Percentiles rank a stretch among this genome's conserved stretches.
These are phyloP conservation scores for Gaeumannomyces tritici DNA, from an alignment of 2,329 filamentous ascomycete species.

Conservation along the genomic window DNA sequence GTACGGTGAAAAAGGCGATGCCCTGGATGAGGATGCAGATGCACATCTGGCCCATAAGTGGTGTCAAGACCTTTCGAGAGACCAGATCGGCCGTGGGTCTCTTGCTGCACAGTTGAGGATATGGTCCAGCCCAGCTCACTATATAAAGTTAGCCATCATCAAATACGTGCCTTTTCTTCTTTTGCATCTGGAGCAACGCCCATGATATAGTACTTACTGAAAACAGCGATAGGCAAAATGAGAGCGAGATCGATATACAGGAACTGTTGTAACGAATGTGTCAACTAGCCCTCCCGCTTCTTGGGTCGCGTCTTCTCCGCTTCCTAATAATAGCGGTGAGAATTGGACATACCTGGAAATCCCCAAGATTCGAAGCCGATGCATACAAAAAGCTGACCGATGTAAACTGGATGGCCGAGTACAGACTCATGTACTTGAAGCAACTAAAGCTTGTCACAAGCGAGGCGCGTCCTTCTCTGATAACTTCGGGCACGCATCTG, in stretches of 20 bases:
- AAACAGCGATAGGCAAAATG: conserved; percentile 92
- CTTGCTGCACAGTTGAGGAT: conserved; percentile 67
- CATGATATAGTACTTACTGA: conserved; percentile 51
- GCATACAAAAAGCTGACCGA: conserved; percentile 95
- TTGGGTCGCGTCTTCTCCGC: background rate
- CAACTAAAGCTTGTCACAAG: conserved; percentile 98
- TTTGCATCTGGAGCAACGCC: background rate
- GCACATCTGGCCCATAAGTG: conserved; percentile 78
- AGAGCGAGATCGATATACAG: conserved; percentile 88
- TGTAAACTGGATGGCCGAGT: conserved; percentile 98
- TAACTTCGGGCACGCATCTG: conserved; percentile 86
- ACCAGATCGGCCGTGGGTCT: conserved; percentile 87
- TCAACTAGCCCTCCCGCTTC: background rate
- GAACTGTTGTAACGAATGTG: conserved; percentile 40
- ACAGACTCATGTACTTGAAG: conserved; percentile 99
- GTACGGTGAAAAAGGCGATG: conserved; percentile 63
- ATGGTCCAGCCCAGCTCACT: conserved; percentile 93
- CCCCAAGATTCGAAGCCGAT: conserved; percentile 85
- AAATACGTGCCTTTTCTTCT: conserved; percentile 3
- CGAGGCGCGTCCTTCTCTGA: conserved; percentile 85
- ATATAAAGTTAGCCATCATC: background rate
- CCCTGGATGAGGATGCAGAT: conserved; percentile 73
- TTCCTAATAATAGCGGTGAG: background rate
- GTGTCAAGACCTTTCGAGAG: conserved; percentile 82
- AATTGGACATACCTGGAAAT: conserved; percentile 62